Evolutionary conservation across 805 yeast genomes (phyloP), one percentile per base, ranked within the genome.

Genomic region (Lachancea waltii): DNA sequence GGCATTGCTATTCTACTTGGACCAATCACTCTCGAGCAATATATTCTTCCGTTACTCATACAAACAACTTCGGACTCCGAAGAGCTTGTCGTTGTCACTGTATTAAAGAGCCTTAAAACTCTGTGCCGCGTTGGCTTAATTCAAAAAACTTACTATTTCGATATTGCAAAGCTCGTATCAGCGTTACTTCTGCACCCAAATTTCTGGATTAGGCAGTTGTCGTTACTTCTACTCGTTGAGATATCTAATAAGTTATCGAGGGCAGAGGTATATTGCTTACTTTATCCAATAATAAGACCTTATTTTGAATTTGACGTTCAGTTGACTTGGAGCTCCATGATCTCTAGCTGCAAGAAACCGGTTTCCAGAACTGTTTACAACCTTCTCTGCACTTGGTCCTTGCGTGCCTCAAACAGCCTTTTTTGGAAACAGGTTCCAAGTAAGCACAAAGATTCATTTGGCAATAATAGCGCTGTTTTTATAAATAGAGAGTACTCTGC

Each of bases 41-140:
- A 89, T 52, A 75, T 92, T 14, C 63, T 87, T 19, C 98, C 99
- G 0, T 62, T 92, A 15, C 63, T 92, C 44, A 68, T 84, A 1
- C 97, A 92, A 56, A 81, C 95, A 0, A 61, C 89, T 19, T 73
- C 80, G 4, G 97, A 89, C 56, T 75, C 81, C 0, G 95, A 90
- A 51, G 95, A 85, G 49, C 64, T 80, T 28, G 90, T 90, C 3
- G 83, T 83, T 0, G 69, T 83, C 4, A 73, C 75, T 37, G 90
- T 85, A 0, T 54, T 90, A 13, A 70, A 69, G 36, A 70, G 75
- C 2, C 67, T 83, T 43, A 68, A 72, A n/a, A 68, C 75, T 30
- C 58, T 83, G 18, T 67, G 73, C 16, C 72, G 68, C 26, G 57
- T 80, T 16, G 85, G 85, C 0, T 52, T 83, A 22, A 63, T 83